These are phyloP conservation scores for Phascolomyces articulosus DNA, from an alignment of 371 early-diverging fungal species.

Conservation along the genomic window DNA sequence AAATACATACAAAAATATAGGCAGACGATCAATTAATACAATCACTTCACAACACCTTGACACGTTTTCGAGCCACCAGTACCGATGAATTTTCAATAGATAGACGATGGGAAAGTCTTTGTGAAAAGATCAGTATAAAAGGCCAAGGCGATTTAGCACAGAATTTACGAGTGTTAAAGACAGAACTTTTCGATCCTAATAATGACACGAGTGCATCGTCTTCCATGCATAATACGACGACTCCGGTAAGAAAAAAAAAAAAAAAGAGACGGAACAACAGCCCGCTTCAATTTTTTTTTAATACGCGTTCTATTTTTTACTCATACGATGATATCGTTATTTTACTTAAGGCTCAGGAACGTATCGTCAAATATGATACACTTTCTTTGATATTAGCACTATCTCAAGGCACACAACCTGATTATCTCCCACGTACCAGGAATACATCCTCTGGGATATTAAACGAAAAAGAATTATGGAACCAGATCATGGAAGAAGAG, in stretches of 20 bases:
- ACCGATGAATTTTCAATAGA: constrained; percentile 15
- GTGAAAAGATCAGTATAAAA: constrained; percentile 23
- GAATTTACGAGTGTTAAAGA: constrained; percentile 2
- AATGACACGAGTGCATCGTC: neutral
- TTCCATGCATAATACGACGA: too few species aligned
- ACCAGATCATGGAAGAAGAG: constrained; percentile 26
- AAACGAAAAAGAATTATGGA: constrained; percentile 18
- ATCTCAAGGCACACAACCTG: constrained; percentile 4
- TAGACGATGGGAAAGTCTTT: constrained; percentile 20
- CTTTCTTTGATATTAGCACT: constrained; percentile 17
- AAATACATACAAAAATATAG: neutral
- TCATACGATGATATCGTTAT: neutral
- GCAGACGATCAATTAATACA: neutral
- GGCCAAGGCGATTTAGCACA: constrained; percentile 15
- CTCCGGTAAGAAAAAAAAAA: too few species aligned
- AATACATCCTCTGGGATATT: neutral
- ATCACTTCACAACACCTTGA: neutral
- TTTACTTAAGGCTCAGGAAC: constrained; percentile 1
- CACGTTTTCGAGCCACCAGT: neutral
- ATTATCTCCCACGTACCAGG: neutral
- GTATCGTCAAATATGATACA: constrained; percentile 23
- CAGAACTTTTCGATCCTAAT: constrained; percentile 4
- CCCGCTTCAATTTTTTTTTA: neutral
- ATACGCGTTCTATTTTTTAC: neutral
- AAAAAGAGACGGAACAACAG: too few species aligned